Conservation (phyloP, 768 basidiomycete genomes). For the Clavulina sp. region DNA sequence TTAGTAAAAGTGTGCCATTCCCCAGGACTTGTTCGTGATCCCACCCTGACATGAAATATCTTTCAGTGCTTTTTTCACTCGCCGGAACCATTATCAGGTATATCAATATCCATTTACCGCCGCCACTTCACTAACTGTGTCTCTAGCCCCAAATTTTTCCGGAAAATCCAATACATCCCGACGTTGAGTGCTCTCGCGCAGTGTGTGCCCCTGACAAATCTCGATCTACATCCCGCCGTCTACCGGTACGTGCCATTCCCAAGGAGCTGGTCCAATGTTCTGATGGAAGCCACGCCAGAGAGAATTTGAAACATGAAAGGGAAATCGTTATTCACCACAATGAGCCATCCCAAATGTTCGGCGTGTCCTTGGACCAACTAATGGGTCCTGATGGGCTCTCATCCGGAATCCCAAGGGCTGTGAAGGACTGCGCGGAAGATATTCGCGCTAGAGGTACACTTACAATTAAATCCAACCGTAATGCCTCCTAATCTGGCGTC, state of each 20-base stretch:
- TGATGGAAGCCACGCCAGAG: constrained; percentile 39
- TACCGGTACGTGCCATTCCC: constrained; percentile 42
- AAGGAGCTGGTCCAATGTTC: neutral
- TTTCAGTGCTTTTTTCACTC: constrained; percentile 68
- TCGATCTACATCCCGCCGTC: constrained; percentile 67
- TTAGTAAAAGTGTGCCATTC: constrained; percentile 53
- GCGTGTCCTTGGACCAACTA: constrained; percentile 61
- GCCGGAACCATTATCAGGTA: constrained; percentile 78
- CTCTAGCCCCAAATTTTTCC: constrained; percentile 71
- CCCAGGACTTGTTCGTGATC: neutral
- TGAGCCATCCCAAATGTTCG: constrained; percentile 48
- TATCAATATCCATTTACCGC: neutral
- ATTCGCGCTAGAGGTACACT: constrained; percentile 37
- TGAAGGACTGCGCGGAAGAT: constrained; percentile 58
- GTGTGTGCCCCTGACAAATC: constrained; percentile 69
- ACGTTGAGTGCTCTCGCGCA: constrained; percentile 64
- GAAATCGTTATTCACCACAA: constrained; percentile 37
- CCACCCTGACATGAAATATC: constrained; percentile 5
- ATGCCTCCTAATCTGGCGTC: neutral
- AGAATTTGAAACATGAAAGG: constrained; percentile 59
- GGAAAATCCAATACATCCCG: constrained; percentile 58
- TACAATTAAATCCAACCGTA: neutral
- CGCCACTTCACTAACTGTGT: constrained; percentile 1
- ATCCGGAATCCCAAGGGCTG: constrained; percentile 61
- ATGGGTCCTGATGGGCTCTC: constrained; percentile 78